Evolutionary conservation across 371 early-diverging fungal genomes (phyloP), one percentile per base, ranked within the genome.

Genomic region (Mucor plumbeus): DNA sequence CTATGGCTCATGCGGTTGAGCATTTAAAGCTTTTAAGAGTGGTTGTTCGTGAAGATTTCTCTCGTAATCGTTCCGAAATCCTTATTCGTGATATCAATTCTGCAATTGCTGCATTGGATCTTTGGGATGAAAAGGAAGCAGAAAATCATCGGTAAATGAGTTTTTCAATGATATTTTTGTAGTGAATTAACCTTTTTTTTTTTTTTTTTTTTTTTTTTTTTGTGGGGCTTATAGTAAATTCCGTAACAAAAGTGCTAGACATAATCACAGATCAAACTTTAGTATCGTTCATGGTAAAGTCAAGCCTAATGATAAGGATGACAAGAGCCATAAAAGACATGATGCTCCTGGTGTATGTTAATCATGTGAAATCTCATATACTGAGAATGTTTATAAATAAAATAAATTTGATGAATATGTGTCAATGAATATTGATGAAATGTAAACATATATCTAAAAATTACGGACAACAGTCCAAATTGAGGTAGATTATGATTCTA

Each of bases 31-130:
- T 88, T 47, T 63, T 85, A 47, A 83, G 89, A 64, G 82, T 87
- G 3, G 87, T 88, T 10, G 75, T 86, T 33, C 80, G 85, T 56
- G 85, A 86, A 57, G 82, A 81, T 59, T 85, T 85, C 38, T 70
- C 79, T 3, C 69, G 65, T 14, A 67, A 71, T 48, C 69, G 79
- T 21, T 66, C 72, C 6, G 74, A 77, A n/a, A 60, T 72, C 6
- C 62, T 81, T 35, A 47, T 81, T n/a, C 62, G 65, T 5, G 79
- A 81, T 56, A 69, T 77, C 13, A 57, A 63, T 5, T 17, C 63
- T 31, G 63, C 68, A 0, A 36, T 71, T 13, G 38, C 68, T 9
- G 15, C 59, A n/a, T 69, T 78, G 9, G 67, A 67, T 26, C 14
- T 21, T 15, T 55, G 43, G 43, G 57, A 67, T 33, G 53, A 73